Conservation (phyloP, 2,329 filamentous ascomycete species). For the Huntiella bhutanensis region DNA sequence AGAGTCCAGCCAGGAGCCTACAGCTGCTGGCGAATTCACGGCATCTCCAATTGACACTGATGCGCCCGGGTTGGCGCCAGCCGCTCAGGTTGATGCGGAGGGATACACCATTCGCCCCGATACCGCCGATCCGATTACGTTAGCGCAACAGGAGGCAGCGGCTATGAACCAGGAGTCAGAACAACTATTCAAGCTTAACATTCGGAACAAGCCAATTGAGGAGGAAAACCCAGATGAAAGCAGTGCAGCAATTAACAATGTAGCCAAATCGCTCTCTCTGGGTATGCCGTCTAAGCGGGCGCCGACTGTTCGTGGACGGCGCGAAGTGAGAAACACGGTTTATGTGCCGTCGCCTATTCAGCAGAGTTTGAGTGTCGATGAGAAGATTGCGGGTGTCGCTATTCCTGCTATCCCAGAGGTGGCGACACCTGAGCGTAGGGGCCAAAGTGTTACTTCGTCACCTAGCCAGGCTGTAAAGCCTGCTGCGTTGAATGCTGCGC, state of each 20-base stretch:
- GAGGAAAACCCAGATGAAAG: slow-evolving; percentile 61
- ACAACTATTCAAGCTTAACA: slow-evolving; percentile 62
- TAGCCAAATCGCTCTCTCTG: slow-evolving; percentile 52
- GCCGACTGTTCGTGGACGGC: slow-evolving; percentile 67
- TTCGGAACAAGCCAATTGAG: slow-evolving; percentile 56
- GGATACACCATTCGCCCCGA: slow-evolving; percentile 56
- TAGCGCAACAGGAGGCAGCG: slow-evolving; percentile 47
- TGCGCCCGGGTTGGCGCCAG: slow-evolving; percentile 5
- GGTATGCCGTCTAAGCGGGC: slow-evolving; percentile 48
- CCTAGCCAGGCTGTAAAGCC: slow-evolving; percentile 18
- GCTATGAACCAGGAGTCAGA: slow-evolving; percentile 37
- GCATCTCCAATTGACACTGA: not conserved
- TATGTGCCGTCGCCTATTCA: slow-evolving; percentile 40
- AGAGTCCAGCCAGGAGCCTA: not conserved
- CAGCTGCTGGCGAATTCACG: not conserved
- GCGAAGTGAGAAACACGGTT: slow-evolving; percentile 82
- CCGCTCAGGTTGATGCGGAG: slow-evolving; percentile 38
- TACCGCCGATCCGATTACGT: slow-evolving; percentile 46
- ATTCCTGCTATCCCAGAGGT: slow-evolving; percentile 10
- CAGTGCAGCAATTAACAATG: slow-evolving; percentile 53
- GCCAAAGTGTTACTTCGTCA: not conserved
- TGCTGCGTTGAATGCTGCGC: slow-evolving; percentile 25
- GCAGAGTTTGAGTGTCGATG: slow-evolving; percentile 7
- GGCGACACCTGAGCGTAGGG: not conserved
- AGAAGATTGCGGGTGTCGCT: slow-evolving; percentile 4